Percentiles rank a stretch among this genome's conserved stretches.
Conservation (phyloP, 257 asterid species). For the Linaria vulgaris region DNA sequence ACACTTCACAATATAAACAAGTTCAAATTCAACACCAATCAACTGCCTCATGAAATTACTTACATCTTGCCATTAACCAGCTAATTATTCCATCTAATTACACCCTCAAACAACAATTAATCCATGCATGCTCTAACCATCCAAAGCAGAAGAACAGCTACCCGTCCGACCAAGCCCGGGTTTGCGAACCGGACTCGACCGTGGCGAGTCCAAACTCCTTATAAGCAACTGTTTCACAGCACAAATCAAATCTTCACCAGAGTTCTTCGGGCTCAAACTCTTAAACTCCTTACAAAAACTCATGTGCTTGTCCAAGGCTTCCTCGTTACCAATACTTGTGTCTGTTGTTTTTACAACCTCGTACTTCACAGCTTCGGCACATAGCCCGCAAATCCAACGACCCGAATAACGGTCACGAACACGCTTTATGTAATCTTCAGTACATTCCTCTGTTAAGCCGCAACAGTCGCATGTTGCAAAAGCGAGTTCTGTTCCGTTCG, state of each 20-base stretch:
- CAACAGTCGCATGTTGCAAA: slow-evolving; percentile 75
- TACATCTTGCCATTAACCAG: no score
- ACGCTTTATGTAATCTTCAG: slow-evolving; percentile 55
- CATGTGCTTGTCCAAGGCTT: slow-evolving; percentile 74
- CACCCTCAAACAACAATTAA: no score
- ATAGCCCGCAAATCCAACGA: slow-evolving; percentile 89
- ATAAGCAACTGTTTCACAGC: slow-evolving; percentile 71
- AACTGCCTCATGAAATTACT: no score
- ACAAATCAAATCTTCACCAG: slow-evolving; percentile 57
- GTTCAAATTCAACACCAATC: no score
- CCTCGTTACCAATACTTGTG: slow-evolving; percentile 63
- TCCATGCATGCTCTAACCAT: no score
- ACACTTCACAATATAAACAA: no score
- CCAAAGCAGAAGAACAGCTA: slow-evolving; percentile 28
- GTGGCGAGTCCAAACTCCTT: slow-evolving; percentile 72
- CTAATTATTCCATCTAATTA: no score
- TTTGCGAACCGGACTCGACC: slow-evolving; percentile 44
- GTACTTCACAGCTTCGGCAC: slow-evolving; percentile 82
- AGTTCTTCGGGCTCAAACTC: slow-evolving; percentile 50
- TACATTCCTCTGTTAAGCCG: slow-evolving; percentile 82
- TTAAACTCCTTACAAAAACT: slow-evolving; percentile 64
- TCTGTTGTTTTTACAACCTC: slow-evolving; percentile 62
- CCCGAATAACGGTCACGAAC: slow-evolving; percentile 63
- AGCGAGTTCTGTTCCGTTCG: slow-evolving; percentile 33
- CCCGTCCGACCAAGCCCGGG: slow-evolving; percentile 38